Percentiles rank a stretch among this genome's conserved stretches.
Evolutionary conservation across 768 basidiomycete species (phyloP).

Genomic region (Boletus reticuloceps): DNA sequence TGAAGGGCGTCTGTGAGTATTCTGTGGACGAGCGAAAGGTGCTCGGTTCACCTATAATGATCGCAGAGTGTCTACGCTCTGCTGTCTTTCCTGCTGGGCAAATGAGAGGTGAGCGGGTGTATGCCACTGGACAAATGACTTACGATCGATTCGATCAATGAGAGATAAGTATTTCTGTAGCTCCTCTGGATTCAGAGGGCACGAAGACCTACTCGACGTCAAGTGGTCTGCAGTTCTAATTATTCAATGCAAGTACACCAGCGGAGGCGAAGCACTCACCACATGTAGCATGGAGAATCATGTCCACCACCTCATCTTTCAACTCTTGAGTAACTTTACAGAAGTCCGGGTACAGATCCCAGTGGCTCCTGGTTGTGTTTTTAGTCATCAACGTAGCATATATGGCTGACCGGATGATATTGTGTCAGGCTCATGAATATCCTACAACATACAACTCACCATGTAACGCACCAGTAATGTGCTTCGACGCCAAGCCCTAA

Average conservation of each 20-base stretch:
- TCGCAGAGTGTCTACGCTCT: conserved; percentile 13
- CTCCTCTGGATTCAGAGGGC: conserved; percentile 15
- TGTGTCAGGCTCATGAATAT: conserved; percentile 5
- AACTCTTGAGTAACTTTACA: conserved; percentile 25
- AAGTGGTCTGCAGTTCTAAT: conserved; percentile 18
- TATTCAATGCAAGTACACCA: background rate
- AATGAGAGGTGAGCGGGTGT: background rate
- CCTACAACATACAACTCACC: conserved; percentile 5
- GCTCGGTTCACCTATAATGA: conserved; percentile 19
- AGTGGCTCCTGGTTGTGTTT: conserved; percentile 31
- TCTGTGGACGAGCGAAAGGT: background rate
- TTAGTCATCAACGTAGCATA: background rate
- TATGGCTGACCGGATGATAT: background rate
- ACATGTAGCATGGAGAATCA: conserved; percentile 27
- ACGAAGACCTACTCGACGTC: conserved; percentile 28
- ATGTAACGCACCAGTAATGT: conserved; percentile 35
- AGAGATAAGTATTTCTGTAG: conserved; percentile 24
- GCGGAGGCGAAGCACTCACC: conserved; percentile 12
- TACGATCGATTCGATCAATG: conserved; percentile 25
- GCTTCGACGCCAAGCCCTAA: conserved; percentile 34
- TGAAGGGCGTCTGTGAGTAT: background rate
- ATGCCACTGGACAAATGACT: background rate
- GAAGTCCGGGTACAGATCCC: conserved; percentile 30
- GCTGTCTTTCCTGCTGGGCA: conserved; percentile 10
- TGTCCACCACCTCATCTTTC: conserved; percentile 24